phyloP scores from a whole-genome alignment of 108 stramenopile species.

The Skeletonema costatum region DNA sequence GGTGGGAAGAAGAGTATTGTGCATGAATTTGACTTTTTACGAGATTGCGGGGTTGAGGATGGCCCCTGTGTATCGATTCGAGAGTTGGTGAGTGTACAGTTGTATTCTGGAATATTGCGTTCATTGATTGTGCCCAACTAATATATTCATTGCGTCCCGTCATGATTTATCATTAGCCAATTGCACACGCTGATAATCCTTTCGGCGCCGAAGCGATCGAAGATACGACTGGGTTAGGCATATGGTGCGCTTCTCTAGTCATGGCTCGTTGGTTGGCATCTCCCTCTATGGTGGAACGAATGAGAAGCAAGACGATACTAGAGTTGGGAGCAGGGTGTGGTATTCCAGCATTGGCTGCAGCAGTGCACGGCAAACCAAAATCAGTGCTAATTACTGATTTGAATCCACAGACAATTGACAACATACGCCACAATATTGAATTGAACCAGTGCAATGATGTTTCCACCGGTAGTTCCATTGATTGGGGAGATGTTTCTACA shows the following conservation, averaged over 20 bases:
- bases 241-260: constrained; percentile 84
- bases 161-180: constrained; percentile 47
- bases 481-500: constrained; percentile 82
- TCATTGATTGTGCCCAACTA: background rate
- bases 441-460: constrained; percentile 43
- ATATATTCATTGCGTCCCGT: background rate
- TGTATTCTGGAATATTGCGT: background rate
- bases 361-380: constrained; percentile 31
- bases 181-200: constrained; percentile 73
- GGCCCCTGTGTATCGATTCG: constrained; percentile 34
- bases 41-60: constrained; percentile 14
- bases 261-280: constrained; percentile 82
- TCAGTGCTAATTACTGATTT: constrained; percentile 75
- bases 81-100: constrained; percentile 33
- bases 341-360: constrained; percentile 59
- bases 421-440: constrained; percentile 74
- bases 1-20: constrained; percentile 33
- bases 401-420: constrained; percentile 76
- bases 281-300: constrained; percentile 17
- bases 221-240: constrained; percentile 86
- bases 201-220: constrained; percentile 67
- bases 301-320: constrained; percentile 50
- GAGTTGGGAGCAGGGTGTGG: constrained; percentile 91
- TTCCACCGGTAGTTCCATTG: constrained; percentile 51
- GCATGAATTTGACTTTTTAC: constrained; percentile 66